Conservation (phyloP, 441 rosid species). For the Pelargonium citronellum region DNA sequence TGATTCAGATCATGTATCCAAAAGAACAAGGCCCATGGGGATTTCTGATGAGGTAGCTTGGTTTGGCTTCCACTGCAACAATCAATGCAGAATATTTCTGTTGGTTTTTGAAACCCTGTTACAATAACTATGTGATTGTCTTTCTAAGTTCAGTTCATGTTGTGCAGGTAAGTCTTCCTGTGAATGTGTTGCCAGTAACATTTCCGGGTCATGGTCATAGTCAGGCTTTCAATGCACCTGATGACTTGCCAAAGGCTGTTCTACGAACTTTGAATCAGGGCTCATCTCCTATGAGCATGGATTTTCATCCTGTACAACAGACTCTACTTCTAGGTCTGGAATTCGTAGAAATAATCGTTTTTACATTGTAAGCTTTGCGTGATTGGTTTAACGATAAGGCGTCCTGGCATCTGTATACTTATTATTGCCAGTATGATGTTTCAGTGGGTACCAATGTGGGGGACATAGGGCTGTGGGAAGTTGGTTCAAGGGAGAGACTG, state of each 20-base stretch:
- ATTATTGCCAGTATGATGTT: slow-evolving; percentile 9
- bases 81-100: not conserved
- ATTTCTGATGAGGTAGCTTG: slow-evolving; percentile 53
- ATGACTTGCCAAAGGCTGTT: slow-evolving; percentile 66
- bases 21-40: slow-evolving; percentile 64
- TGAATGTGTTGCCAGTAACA: slow-evolving; percentile 56
- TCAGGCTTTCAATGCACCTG: slow-evolving; percentile 42
- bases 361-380: slow-evolving; percentile 8
- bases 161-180: slow-evolving; percentile 37
- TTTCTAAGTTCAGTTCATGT: not conserved
- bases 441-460: slow-evolving; percentile 84
- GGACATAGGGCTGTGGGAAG: slow-evolving; percentile 64
- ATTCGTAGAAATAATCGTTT: not conserved
- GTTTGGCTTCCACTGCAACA: not conserved
- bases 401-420: slow-evolving; percentile 2
- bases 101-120: not conserved
- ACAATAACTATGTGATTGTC: not conserved
- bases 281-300: slow-evolving; percentile 74
- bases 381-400: not conserved
- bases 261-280: slow-evolving; percentile 53
- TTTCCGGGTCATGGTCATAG: slow-evolving; percentile 42
- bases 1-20: slow-evolving; percentile 61
- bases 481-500: slow-evolving; percentile 59
- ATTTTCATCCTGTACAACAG: slow-evolving; percentile 70
- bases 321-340: slow-evolving; percentile 62